Evolutionary conservation across 179 eudicot genomes (phyloP).

Genomic region (Beta macrorhiza): DNA sequence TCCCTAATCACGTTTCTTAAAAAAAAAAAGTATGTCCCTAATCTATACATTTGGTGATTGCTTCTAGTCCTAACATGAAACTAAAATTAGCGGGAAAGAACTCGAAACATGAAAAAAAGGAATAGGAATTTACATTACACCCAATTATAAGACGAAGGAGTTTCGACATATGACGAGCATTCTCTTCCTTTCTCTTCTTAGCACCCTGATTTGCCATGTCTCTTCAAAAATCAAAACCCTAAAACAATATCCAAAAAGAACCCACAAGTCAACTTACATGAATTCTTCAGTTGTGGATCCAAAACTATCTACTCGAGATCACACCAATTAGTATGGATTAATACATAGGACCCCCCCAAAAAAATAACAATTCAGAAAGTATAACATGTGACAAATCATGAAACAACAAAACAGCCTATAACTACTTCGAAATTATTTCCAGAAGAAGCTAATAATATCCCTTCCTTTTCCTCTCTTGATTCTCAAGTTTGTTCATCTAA

Average conservation of each 20-base stretch:
- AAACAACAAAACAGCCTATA: too few relatives aligned
- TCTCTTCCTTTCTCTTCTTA: constrained; percentile 84
- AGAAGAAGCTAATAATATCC: too few relatives aligned
- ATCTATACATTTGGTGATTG: background rate
- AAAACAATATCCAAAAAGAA: background rate
- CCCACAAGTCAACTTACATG: background rate
- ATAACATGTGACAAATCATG: too few relatives aligned
- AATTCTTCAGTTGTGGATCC: background rate
- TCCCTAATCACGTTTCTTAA: background rate
- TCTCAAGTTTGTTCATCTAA: too few relatives aligned
- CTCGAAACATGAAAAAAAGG: background rate
- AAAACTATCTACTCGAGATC: background rate
- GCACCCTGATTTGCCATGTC: constrained; percentile 73
- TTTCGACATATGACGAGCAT: constrained; percentile 69
- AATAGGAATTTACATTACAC: constrained; percentile 46
- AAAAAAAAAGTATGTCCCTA: too few relatives aligned
- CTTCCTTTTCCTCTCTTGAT: too few relatives aligned
- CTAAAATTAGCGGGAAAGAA: background rate
- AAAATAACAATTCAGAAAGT: too few relatives aligned
- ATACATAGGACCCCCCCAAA: too few relatives aligned
- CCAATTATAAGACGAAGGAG: constrained; percentile 59
- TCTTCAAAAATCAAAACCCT: constrained; percentile 22
- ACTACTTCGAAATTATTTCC: too few relatives aligned
- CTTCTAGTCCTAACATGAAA: background rate
- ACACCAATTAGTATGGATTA: too few relatives aligned